Base-by-base conservation (phyloP, 1,139 yeast species). In the Geotrichum cucujoidarum region DNA sequence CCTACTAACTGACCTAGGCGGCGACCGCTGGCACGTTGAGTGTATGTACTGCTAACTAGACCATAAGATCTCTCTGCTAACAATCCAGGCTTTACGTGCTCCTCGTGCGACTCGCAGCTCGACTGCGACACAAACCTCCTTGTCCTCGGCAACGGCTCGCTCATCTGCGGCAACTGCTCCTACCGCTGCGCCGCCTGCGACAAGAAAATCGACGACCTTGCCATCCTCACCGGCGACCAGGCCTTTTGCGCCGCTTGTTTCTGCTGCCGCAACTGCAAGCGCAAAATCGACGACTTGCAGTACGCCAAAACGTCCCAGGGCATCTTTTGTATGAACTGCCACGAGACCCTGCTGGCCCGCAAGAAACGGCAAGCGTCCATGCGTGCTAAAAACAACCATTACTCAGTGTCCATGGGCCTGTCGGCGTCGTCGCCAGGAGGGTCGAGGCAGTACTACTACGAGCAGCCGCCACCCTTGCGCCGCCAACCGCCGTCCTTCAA, bases 261-360 rank as follows among this genome's bases (percentile, higher is more conserved):
- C 69, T 81, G 83, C 58, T 92, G 98, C 66, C 80, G 95, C 47
- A 83, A 88, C 56, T 92, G 98, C 70, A 85, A 85, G 62, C 80
- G 79, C 56, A 83, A 84, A 56, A 92, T 92, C 53, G 95, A 87
- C 60, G 97, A 92, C 66, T 71, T 90, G 57, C 74, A 90, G 55
- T 94, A 92, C 62, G 98, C 98, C 21, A 75, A 95, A 61, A 92
- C 98, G 0, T 83, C 94, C 40, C 90, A 86, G 61, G 98, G 98
- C 0, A 71, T 92, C 32, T 92, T 90, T 63, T 92, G 98, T 69
- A 86, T 92, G 87, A 75, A 76, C 34, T 92, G 98, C 64, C 97
- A 92, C 66, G 94, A 88, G 61, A 80, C 83, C 59, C 70, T 92
- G 52, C 71, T 92, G 65, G 92, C 82, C 29, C 76, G 80, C 58